These are phyloP conservation scores for Podaxis sp. DNA, from an alignment of 768 basidiomycete genomes.

Conservation along the genomic window DNA sequence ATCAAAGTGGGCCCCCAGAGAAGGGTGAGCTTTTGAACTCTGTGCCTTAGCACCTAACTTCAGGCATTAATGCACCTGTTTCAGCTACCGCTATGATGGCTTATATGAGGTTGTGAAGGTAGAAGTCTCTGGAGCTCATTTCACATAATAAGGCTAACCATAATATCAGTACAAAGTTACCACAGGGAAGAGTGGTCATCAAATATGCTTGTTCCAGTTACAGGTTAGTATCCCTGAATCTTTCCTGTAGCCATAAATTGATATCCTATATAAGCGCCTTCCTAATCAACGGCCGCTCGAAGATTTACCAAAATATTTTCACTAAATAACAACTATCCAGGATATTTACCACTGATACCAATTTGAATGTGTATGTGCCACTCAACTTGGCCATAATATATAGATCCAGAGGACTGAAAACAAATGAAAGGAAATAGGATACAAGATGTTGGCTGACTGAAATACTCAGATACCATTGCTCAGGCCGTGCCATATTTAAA, in stretches of 20 bases:
- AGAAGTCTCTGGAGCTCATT: conserved; percentile 1
- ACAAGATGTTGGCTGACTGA: no score
- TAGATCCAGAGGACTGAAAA: no score
- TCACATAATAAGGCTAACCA: not conserved
- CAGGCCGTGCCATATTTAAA: not conserved
- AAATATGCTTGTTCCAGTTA: conserved; percentile 17
- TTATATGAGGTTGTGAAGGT: conserved; percentile 39
- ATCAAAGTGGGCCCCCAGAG: conserved; percentile 34
- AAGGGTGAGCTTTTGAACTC: conserved; percentile 26
- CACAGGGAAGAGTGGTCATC: conserved; percentile 14
- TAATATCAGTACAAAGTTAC: not conserved
- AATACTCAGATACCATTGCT: no score
- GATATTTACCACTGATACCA: not conserved
- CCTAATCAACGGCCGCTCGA: conserved; percentile 10
- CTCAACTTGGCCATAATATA: no score
- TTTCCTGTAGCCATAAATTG: not conserved
- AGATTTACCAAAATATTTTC: not conserved
- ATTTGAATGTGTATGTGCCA: not conserved
- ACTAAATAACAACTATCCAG: not conserved
- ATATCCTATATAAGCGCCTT: not conserved
- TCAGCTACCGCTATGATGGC: conserved; percentile 44
- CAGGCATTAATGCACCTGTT: not conserved
- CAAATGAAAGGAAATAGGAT: no score
- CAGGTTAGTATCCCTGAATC: conserved; percentile 6
- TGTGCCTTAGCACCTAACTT: not conserved